Percentiles rank a stretch among this genome's conserved stretches.
phyloP scores from a whole-genome alignment of 2,329 filamentous ascomycete species.

The Colletotrichum sublineola region DNA sequence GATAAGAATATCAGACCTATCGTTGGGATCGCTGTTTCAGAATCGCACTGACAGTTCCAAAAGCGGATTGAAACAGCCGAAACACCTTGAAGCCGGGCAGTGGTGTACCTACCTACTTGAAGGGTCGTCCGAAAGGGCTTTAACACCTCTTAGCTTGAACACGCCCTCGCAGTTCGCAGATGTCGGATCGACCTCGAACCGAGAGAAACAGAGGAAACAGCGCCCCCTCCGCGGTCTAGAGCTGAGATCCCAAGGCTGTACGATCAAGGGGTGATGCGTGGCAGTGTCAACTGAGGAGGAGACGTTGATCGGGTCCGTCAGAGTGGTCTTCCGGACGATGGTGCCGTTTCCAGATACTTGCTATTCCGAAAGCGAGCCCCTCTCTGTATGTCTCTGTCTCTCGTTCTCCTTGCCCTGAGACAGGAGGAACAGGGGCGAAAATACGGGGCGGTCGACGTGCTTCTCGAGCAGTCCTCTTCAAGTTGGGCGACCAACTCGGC shows the following conservation, averaged over 20 bases:
- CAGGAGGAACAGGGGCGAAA: background rate
- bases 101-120: constrained; percentile 42
- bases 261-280: constrained; percentile 22
- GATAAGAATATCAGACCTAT: constrained; percentile 50
- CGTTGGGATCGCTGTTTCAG: constrained; percentile 56
- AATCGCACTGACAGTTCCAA: constrained; percentile 53
- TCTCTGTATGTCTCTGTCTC: background rate
- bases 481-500: constrained; percentile 14
- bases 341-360: constrained; percentile 18
- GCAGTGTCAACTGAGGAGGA: constrained; percentile 24
- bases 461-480: constrained; percentile 31
- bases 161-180: constrained; percentile 42
- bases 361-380: constrained; percentile 6
- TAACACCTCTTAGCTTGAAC: constrained; percentile 45
- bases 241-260: constrained; percentile 32
- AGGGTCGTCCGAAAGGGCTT: constrained; percentile 43
- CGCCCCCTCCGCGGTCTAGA: constrained; percentile 12
- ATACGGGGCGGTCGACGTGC: background rate
- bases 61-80: constrained; percentile 56
- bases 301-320: constrained; percentile 24
- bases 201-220: constrained; percentile 42
- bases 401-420: background rate
- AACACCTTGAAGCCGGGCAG: constrained; percentile 53
- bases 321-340: constrained; percentile 29
- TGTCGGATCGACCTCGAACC: constrained; percentile 44